Evolutionary conservation across 192 early-diverging fungal species (phyloP).

Genomic region (Coemansia sp.): DNA sequence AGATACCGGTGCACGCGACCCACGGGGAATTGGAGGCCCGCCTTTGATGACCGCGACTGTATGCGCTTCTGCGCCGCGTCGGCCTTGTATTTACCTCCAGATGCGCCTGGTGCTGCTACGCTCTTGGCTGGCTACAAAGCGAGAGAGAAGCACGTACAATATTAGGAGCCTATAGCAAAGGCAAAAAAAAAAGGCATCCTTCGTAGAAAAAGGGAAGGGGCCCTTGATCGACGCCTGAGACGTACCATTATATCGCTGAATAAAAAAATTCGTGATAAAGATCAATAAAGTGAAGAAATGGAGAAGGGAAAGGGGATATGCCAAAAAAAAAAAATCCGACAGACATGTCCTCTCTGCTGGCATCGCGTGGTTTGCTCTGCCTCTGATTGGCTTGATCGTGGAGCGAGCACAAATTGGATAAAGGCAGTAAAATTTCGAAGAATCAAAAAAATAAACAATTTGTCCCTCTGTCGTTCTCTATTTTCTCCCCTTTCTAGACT

Average conservation of each 20-base stretch:
- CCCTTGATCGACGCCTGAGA: slow-evolving; percentile 3
- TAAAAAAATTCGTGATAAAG: slow-evolving; percentile 1
- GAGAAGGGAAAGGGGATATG: slow-evolving; percentile 3
- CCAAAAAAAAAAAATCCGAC: slow-evolving; percentile 6
- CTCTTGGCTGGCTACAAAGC: slow-evolving; percentile 49
- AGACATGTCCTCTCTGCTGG: background rate
- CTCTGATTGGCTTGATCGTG: slow-evolving; percentile 11
- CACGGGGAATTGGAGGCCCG: slow-evolving; percentile 80
- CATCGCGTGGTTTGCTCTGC: slow-evolving; percentile 12
- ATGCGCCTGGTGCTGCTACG: slow-evolving; percentile 41
- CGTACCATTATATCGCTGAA: slow-evolving; percentile 1
- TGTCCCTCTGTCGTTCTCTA: background rate
- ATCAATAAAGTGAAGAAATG: background rate
- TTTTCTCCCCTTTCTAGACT: background rate
- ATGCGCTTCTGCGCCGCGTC: slow-evolving; percentile 46
- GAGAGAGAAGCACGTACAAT: background rate
- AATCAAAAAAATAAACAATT: background rate
- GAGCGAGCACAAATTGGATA: background rate
- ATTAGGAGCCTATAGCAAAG: background rate
- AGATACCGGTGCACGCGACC: slow-evolving; percentile 93
- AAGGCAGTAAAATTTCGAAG: background rate
- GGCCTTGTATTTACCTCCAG: slow-evolving; percentile 51
- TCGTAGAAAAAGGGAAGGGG: background rate
- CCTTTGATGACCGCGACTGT: slow-evolving; percentile 56
- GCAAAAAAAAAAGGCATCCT: too few species aligned